Evolutionary conservation across 441 rosid genomes (phyloP).

Genomic region (Adansonia gregorii): DNA sequence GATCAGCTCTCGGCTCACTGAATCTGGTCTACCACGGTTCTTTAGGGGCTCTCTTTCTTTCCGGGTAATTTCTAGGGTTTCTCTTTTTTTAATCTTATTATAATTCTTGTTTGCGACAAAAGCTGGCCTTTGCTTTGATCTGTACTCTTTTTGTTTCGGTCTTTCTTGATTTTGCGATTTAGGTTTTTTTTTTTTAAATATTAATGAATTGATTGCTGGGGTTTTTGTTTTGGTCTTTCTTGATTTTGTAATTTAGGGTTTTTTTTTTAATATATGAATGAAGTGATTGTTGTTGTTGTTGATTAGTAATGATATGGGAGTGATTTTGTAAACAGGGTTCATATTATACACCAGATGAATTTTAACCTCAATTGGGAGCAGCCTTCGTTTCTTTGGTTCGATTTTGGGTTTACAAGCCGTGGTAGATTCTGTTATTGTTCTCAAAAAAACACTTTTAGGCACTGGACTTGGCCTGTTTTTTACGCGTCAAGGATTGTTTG

Average conservation of each 20-base stretch:
- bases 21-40: background rate
- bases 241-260: too few relatives aligned
- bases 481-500: constrained; percentile 5
- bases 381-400: constrained; percentile 46
- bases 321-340: constrained; percentile 36
- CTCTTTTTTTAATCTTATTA: background rate
- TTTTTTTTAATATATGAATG: background rate
- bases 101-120: background rate
- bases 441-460: constrained; percentile 58
- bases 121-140: background rate
- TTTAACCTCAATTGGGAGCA: constrained; percentile 34
- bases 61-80: background rate
- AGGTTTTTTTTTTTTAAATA: background rate
- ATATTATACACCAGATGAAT: constrained; percentile 44
- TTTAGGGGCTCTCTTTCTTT: background rate
- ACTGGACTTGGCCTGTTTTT: constrained; percentile 62
- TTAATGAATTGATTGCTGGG: too few relatives aligned
- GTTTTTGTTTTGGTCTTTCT: too few relatives aligned
- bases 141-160: too few relatives aligned
- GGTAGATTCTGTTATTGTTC: constrained; percentile 67
- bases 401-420: constrained; percentile 65
- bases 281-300: background rate
- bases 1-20: background rate
- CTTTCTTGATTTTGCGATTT: background rate
- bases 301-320: constrained; percentile 14